Percentiles rank a stretch among this genome's conserved stretches.
These are phyloP conservation scores for Botryotinia convoluta DNA, from an alignment of 2,329 filamentous ascomycete genomes.

Conservation along the genomic window DNA sequence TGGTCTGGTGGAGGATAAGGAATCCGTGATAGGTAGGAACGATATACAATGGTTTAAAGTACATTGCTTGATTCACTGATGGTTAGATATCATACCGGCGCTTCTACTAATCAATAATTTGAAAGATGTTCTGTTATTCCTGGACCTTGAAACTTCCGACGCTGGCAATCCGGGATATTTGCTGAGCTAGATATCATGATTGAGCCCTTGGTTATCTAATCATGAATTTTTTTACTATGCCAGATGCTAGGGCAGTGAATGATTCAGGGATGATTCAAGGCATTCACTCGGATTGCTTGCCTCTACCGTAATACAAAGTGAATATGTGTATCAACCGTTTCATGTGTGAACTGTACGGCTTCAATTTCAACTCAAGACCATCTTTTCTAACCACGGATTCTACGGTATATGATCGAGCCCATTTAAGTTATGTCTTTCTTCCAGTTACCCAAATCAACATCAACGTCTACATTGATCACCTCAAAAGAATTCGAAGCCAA, in stretches of 20 bases:
- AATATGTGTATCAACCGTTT: not conserved
- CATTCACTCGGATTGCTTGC: no score
- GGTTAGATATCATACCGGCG: no score
- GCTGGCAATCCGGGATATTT: not conserved
- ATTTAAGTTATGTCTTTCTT: not conserved
- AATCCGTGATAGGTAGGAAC: not conserved
- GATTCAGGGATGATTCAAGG: not conserved
- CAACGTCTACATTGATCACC: not conserved
- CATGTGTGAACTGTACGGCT: not conserved
- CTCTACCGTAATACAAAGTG: not conserved
- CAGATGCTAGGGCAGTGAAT: not conserved
- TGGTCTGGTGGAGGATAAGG: not conserved
- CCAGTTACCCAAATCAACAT: not conserved
- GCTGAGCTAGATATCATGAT: not conserved
- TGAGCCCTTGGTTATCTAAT: not conserved
- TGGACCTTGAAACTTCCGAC: not conserved
- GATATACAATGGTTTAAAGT: no score
- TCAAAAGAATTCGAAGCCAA: not conserved
- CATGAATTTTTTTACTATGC: not conserved
- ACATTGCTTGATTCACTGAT: not conserved
- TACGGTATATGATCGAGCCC: not conserved
- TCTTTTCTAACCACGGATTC: not conserved
- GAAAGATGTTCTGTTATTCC: not conserved
- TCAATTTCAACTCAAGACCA: not conserved
- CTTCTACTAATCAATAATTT: not conserved